These are phyloP conservation scores for Stephanodiscus minutulus DNA, from an alignment of 108 stramenopile genomes.

Conservation along the genomic window DNA sequence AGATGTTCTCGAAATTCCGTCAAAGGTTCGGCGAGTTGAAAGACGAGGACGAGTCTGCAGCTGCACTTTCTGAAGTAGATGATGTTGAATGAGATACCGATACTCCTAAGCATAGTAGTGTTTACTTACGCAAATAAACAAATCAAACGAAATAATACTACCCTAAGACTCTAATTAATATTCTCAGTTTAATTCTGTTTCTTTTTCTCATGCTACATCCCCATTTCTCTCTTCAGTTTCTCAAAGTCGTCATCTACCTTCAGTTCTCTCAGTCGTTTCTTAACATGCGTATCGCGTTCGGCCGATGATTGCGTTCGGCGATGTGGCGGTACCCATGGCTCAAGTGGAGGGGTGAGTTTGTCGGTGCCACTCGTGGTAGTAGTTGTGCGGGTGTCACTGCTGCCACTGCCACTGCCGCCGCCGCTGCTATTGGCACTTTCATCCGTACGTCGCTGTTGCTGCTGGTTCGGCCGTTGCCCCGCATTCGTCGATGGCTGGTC, in stretches of 20 bases:
- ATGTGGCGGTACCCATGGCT: constrained; percentile 72
- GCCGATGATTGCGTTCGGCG: constrained; percentile 62
- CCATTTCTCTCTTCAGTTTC: constrained; percentile 81
- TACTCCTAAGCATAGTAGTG: background rate
- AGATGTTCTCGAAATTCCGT: constrained; percentile 28
- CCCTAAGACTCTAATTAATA: background rate
- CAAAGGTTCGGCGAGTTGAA: constrained; percentile 23
- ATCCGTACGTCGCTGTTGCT: constrained; percentile 5
- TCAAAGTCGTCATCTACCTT: constrained; percentile 91
- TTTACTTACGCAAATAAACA: too few relatives aligned
- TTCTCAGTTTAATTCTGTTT: too few relatives aligned
- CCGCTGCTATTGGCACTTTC: constrained; percentile 6
- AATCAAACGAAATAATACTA: too few relatives aligned
- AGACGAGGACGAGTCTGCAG: constrained; percentile 11
- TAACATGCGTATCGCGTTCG: constrained; percentile 56
- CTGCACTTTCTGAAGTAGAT: background rate
- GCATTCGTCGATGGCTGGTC: constrained; percentile 5
- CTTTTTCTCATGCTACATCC: constrained; percentile 43
- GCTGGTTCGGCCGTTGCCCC: constrained; percentile 14
- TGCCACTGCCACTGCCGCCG: constrained; percentile 7
- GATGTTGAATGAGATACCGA: background rate
- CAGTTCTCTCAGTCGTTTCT: constrained; percentile 69
- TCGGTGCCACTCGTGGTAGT: background rate
- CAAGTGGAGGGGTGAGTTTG: constrained; percentile 2
- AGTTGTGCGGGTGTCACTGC: background rate